Evolutionary conservation across 1,284 basidiomycete genomes (phyloP).

Genomic region (Cutaneotrichosporon mucoides): DNA sequence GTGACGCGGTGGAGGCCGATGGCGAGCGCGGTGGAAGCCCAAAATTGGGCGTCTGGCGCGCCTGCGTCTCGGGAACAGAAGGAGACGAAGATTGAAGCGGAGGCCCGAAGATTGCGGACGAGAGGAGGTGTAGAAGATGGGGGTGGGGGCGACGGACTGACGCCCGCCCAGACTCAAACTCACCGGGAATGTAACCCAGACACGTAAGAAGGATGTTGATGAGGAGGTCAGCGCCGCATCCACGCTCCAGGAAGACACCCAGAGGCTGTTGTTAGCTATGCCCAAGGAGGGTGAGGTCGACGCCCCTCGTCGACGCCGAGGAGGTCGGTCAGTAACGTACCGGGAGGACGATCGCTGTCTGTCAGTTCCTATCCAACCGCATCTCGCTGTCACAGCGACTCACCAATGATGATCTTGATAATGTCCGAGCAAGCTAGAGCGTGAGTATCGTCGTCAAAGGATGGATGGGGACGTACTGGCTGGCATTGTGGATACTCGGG

Average conservation of each 20-base stretch:
- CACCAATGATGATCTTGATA: conserved; percentile 36
- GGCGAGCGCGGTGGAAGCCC: no score
- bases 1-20: no score
- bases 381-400: no score
- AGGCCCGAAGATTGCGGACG: no score
- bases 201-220: conserved; percentile 43
- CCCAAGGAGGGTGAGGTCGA: no score
- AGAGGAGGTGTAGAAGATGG: no score
- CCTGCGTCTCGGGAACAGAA: no score
- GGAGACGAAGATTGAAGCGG: no score
- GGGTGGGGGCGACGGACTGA: no score
- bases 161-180: neutral
- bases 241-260: conserved; percentile 47
- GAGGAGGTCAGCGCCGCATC: conserved; percentile 40
- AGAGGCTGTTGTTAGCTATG: conserved; percentile 25
- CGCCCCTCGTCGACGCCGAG: neutral
- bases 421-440: conserved; percentile 32
- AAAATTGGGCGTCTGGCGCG: no score
- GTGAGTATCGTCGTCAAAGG: neutral
- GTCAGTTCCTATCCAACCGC: no score
- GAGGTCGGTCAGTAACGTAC: conserved; percentile 13
- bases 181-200: conserved; percentile 43
- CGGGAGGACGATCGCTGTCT: conserved; percentile 34
- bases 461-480: neutral
- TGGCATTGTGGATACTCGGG: neutral